Conservation (phyloP, 768 basidiomycete genomes). For the Stropharia rugosoannulata region DNA sequence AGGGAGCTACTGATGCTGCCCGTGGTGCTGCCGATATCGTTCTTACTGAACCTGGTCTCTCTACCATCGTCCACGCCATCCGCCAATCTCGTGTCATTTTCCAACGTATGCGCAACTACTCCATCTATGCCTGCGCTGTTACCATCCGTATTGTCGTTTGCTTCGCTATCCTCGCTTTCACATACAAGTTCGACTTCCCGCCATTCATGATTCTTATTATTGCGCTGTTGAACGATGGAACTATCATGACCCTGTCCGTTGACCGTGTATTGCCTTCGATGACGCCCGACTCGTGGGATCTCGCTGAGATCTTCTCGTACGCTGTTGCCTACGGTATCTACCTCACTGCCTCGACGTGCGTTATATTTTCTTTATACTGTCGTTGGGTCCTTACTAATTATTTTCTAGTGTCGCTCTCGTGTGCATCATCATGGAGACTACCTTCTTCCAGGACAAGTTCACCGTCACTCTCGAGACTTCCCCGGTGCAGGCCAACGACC, state of each 20-base stretch:
- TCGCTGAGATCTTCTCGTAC: slow-evolving; percentile 94
- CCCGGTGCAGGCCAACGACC: slow-evolving; percentile 56
- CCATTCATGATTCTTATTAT: slow-evolving; percentile 99
- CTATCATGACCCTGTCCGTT: slow-evolving; percentile 97
- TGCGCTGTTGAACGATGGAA: slow-evolving; percentile 95
- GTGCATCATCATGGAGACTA: slow-evolving; percentile 80
- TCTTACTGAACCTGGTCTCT: slow-evolving; percentile 96
- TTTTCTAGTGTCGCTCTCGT: slow-evolving; percentile 66
- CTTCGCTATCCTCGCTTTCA: slow-evolving; percentile 93
- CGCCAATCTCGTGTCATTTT: slow-evolving; percentile 98
- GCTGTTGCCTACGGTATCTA: slow-evolving; percentile 96
- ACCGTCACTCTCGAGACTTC: slow-evolving; percentile 53
- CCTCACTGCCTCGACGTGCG: slow-evolving; percentile 88
- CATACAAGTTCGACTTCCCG: slow-evolving; percentile 98
- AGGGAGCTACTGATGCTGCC: slow-evolving; percentile 98
- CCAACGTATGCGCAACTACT: slow-evolving; percentile 99
- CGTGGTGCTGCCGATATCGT: slow-evolving; percentile 99
- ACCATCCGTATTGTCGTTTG: slow-evolving; percentile 99
- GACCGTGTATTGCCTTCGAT: slow-evolving; percentile 94
- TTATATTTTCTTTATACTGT: slow-evolving; percentile 12
- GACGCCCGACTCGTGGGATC: slow-evolving; percentile 94
- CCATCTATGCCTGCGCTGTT: slow-evolving; percentile 93
- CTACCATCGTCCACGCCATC: slow-evolving; percentile 98
- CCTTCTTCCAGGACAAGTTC: slow-evolving; percentile 89
- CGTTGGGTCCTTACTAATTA: slow-evolving; percentile 9